Percentiles rank a stretch among this genome's conserved stretches.
Conservation (phyloP, 768 basidiomycete genomes). For the Boletus sp. region DNA sequence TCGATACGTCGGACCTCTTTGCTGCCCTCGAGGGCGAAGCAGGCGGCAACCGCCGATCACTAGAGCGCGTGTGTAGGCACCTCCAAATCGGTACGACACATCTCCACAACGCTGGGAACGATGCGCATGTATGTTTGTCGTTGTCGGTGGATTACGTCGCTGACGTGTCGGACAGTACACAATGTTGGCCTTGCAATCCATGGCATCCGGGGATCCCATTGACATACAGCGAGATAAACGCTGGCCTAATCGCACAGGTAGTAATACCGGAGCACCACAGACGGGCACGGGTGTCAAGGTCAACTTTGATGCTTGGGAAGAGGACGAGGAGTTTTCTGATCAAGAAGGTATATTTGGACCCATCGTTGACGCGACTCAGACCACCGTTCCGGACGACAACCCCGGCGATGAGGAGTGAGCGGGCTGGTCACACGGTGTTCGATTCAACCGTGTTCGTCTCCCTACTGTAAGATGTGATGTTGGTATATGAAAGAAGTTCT, state of each 20-base stretch:
- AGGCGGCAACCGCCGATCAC: constrained; percentile 47
- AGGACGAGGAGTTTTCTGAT: constrained; percentile 49
- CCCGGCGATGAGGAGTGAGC: constrained; percentile 4
- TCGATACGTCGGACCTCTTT: constrained; percentile 78
- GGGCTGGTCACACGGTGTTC: not conserved
- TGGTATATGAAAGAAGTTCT: constrained; percentile 7
- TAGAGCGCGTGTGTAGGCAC: constrained; percentile 62
- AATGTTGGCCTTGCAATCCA: constrained; percentile 57
- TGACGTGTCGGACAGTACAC: constrained; percentile 55
- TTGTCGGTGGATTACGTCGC: not conserved
- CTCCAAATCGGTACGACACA: constrained; percentile 55
- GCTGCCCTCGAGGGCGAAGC: constrained; percentile 67
- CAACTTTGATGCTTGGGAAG: constrained; percentile 57
- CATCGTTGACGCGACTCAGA: constrained; percentile 14
- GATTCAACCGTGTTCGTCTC: not conserved
- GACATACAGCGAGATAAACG: constrained; percentile 76
- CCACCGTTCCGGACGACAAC: constrained; percentile 1
- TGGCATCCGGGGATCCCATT: constrained; percentile 72
- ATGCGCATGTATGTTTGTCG: constrained; percentile 62
- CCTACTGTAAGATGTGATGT: constrained; percentile 8
- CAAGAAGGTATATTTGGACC: constrained; percentile 39
- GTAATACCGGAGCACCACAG: constrained; percentile 21
- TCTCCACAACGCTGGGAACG: constrained; percentile 86
- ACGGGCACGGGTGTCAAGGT: constrained; percentile 44
- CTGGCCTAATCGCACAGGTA: constrained; percentile 64